Percentiles rank a stretch among this genome's conserved stretches.
Evolutionary conservation across 139 green algal genomes (phyloP).

Genomic region (Tetradesmus obliquus): DNA sequence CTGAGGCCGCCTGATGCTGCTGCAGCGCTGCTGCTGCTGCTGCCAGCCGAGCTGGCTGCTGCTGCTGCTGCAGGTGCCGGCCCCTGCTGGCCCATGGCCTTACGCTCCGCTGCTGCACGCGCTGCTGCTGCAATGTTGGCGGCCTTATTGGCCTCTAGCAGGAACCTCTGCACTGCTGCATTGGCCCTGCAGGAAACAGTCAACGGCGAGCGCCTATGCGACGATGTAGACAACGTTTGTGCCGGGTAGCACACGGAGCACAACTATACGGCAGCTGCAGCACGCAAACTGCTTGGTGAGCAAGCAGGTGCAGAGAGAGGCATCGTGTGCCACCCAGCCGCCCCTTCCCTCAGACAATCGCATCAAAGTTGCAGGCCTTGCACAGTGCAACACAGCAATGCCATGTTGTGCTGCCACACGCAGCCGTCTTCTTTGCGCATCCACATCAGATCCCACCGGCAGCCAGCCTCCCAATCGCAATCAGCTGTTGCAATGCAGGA

Average conservation of each 20-base stretch:
- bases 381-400: not conserved
- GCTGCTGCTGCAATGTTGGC: conserved; percentile 40
- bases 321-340: too few relatives aligned
- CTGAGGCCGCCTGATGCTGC: not conserved
- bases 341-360: too few relatives aligned
- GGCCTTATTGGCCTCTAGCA: conserved; percentile 55
- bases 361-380: not conserved
- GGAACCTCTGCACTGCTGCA: conserved; percentile 36
- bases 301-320: too few relatives aligned
- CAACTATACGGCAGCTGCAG: too few relatives aligned
- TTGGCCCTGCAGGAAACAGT: conserved; percentile 37
- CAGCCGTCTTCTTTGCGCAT: too few relatives aligned
- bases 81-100: not conserved
- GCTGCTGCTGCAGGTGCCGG: not conserved
- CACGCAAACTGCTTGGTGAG: too few relatives aligned
- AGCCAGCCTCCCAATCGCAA: too few relatives aligned
- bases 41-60: not conserved
- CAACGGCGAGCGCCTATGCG: not conserved
- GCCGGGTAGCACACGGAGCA: not conserved
- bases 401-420: too few relatives aligned
- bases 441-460: too few relatives aligned
- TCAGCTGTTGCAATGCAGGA: not conserved
- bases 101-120: conserved; percentile 10
- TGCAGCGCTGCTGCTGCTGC: conserved; percentile 10
- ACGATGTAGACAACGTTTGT: not conserved